phyloP scores from a whole-genome alignment of 2,329 filamentous ascomycete species.

The Curvularia hawaiiensis region DNA sequence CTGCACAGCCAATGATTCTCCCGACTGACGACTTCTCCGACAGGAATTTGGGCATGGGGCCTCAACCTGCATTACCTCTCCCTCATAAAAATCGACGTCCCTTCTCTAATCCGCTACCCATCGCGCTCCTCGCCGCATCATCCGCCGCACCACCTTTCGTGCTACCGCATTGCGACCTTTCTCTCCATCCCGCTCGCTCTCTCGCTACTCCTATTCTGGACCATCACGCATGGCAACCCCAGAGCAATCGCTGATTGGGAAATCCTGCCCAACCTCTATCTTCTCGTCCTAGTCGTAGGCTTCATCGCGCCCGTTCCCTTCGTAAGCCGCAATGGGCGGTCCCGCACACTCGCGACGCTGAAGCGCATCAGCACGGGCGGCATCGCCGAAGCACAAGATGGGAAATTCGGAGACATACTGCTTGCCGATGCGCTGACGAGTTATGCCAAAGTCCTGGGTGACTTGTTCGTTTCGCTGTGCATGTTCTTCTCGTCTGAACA shows the following conservation, averaged over 20 bases:
- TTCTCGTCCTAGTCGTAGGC: conserved; percentile 71
- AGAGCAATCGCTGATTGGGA: conserved; percentile 77
- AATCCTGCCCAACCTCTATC: conserved; percentile 84
- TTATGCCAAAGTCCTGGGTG: conserved; percentile 89
- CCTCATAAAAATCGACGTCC: conserved; percentile 82
- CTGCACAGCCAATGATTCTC: not conserved
- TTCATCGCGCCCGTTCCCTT: conserved; percentile 76
- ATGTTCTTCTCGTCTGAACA: conserved; percentile 80
- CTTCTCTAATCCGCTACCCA: conserved; percentile 84
- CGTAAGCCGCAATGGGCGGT: conserved; percentile 71
- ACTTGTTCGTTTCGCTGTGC: conserved; percentile 86
- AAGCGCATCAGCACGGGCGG: conserved; percentile 83
- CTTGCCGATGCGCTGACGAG: conserved; percentile 93
- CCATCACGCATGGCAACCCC: conserved; percentile 72
- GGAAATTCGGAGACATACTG: conserved; percentile 93
- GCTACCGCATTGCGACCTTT: conserved; percentile 82
- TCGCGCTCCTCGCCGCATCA: conserved; percentile 72
- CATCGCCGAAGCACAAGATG: conserved; percentile 82
- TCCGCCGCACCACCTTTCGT: conserved; percentile 76
- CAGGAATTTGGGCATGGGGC: conserved; percentile 95
- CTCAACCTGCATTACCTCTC: conserved; percentile 88
- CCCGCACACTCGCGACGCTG: conserved; percentile 75
- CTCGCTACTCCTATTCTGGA: conserved; percentile 84
- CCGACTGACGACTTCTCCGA: conserved; percentile 7
- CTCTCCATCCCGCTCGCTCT: conserved; percentile 72